Evolutionary conservation across 768 basidiomycete species (phyloP).

Genomic region (Botryobasidium botryosum): DNA sequence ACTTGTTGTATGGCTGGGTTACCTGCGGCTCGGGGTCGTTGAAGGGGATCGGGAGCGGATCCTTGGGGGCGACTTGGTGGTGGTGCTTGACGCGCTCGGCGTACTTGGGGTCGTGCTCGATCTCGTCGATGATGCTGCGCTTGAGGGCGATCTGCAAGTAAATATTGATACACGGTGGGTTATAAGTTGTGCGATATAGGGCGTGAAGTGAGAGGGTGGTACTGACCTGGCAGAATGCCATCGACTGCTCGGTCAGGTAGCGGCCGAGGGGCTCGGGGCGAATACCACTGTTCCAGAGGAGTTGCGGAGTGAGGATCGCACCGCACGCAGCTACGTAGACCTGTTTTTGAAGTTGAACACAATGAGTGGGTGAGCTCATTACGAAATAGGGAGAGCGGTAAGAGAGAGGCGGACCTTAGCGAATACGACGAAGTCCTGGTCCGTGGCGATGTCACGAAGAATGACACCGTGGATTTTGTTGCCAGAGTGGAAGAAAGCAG

Average conservation of each 20-base stretch:
- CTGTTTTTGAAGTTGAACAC: background rate
- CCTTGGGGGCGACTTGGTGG: slow-evolving; percentile 10
- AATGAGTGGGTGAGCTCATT: background rate
- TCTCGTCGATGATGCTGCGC: background rate
- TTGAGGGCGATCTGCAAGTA: background rate
- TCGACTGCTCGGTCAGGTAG: background rate
- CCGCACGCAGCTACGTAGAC: background rate
- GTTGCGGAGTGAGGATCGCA: background rate
- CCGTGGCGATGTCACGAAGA: background rate
- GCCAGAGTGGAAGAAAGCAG: background rate
- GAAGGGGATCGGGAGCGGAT: slow-evolving; percentile 14
- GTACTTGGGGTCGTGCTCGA: background rate
- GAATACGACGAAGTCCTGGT: background rate
- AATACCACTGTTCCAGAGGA: background rate
- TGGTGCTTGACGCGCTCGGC: slow-evolving; percentile 13
- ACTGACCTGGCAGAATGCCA: slow-evolving; percentile 1
- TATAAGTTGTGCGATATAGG: too few species aligned
- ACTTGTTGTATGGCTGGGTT: slow-evolving; percentile 11
- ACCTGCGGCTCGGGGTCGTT: slow-evolving; percentile 22
- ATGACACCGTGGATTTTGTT: background rate
- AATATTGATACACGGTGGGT: too few species aligned
- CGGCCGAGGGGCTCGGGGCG: background rate
- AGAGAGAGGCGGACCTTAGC: background rate
- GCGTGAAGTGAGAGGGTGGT: too few species aligned
- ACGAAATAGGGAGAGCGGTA: background rate